Evolutionary conservation across 805 yeast species (phyloP).

Genomic region (Saccharomycopsis synnaedendra): DNA sequence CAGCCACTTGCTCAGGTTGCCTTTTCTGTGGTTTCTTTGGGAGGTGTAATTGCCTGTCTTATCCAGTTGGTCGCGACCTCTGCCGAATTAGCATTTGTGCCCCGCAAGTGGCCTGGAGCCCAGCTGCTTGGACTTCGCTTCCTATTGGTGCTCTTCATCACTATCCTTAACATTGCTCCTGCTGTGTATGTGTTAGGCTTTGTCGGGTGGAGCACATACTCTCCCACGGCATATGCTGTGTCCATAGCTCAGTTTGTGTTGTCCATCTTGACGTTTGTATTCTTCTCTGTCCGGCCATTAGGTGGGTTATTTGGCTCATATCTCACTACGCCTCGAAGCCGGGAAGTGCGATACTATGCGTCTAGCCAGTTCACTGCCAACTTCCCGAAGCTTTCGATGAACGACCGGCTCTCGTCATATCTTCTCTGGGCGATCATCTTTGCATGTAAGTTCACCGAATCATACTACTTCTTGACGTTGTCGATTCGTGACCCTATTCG

Average conservation of each 20-base stretch:
- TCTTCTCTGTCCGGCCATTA: slow-evolving; percentile 87
- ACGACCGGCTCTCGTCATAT: slow-evolving; percentile 93
- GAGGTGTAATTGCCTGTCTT: slow-evolving; percentile 75
- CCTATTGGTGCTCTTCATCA: slow-evolving; percentile 54
- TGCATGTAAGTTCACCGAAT: slow-evolving; percentile 80
- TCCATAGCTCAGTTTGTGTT: slow-evolving; percentile 83
- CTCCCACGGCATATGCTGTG: slow-evolving; percentile 64
- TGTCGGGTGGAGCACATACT: slow-evolving; percentile 53
- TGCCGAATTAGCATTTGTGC: slow-evolving; percentile 91
- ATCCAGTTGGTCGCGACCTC: slow-evolving; percentile 82
- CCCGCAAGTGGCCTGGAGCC: slow-evolving; percentile 98
- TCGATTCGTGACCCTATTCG: slow-evolving; percentile 93
- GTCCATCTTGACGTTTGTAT: slow-evolving; percentile 66
- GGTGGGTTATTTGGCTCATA: slow-evolving; percentile 93
- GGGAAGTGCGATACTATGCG: slow-evolving; percentile 78
- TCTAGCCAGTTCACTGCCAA: slow-evolving; percentile 93
- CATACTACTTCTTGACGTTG: slow-evolving; percentile 82
- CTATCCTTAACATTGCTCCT: slow-evolving; percentile 71
- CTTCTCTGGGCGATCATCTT: slow-evolving; percentile 84
- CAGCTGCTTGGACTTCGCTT: slow-evolving; percentile 87
- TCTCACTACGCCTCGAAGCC: slow-evolving; percentile 55
- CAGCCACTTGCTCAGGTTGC: slow-evolving; percentile 78
- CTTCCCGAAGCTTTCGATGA: slow-evolving; percentile 66
- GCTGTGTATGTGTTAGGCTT: slow-evolving; percentile 75
- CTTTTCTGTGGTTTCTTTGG: slow-evolving; percentile 89